Evolutionary conservation across 2,329 filamentous ascomycete species (phyloP).

Genomic region (Amesomyces nigricolor): DNA sequence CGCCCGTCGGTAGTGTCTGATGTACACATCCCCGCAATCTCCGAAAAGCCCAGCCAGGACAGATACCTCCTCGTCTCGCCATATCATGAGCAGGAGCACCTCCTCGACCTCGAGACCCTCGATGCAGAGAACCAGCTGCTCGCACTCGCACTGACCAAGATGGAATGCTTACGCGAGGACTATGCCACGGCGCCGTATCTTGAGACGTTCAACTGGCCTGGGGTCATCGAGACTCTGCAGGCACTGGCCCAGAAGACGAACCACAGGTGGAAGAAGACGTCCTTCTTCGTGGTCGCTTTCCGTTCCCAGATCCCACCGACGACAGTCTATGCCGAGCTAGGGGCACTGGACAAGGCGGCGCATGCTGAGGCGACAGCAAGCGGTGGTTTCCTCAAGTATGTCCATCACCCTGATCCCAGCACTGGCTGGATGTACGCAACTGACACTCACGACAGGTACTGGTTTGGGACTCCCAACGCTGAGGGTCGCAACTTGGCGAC

Average conservation of each 20-base stretch:
- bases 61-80: slow-evolving; percentile 63
- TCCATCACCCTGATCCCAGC: slow-evolving; percentile 5
- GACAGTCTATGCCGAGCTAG: slow-evolving; percentile 63
- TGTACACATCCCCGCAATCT: slow-evolving; percentile 1
- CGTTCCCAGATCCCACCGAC: slow-evolving; percentile 64
- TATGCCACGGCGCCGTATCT: slow-evolving; percentile 73
- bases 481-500: slow-evolving; percentile 76
- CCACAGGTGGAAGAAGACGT: slow-evolving; percentile 53
- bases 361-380: slow-evolving; percentile 74
- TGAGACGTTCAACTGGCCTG: slow-evolving; percentile 70
- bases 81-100: slow-evolving; percentile 64
- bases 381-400: slow-evolving; percentile 75
- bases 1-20: slow-evolving; percentile 27
- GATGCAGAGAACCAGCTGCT: slow-evolving; percentile 62
- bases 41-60: slow-evolving; percentile 10
- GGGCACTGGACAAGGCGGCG: slow-evolving; percentile 67
- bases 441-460: slow-evolving; percentile 54
- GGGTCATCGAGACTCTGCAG: slow-evolving; percentile 55
- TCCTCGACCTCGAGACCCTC: slow-evolving; percentile 65
- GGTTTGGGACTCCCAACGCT: slow-evolving; percentile 72
- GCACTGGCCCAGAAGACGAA: slow-evolving; percentile 43
- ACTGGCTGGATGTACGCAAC: neutral
- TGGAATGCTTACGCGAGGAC: slow-evolving; percentile 58
- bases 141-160: slow-evolving; percentile 61
- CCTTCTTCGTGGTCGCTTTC: slow-evolving; percentile 83